Percentiles rank a stretch among this genome's conserved stretches.
Conservation (phyloP, 768 basidiomycete genomes). For the Crassisporium funariophilum region DNA sequence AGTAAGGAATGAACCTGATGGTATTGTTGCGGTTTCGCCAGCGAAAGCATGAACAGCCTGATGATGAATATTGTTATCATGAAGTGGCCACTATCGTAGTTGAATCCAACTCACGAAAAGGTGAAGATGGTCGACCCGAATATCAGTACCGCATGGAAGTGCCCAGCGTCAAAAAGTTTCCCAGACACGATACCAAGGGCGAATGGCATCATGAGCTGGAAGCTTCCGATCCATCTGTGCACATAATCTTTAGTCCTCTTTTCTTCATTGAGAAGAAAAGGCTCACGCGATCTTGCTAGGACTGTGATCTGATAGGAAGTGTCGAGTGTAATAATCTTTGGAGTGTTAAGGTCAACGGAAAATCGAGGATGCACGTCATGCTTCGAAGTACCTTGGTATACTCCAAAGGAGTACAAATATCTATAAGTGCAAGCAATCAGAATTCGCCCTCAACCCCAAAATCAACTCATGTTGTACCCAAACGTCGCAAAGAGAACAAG, state of each 20-base stretch:
- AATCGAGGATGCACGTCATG: neutral
- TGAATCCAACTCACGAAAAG: constrained; percentile 20
- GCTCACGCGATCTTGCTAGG: constrained; percentile 45
- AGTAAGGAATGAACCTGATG: no score
- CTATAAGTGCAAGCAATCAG: no score
- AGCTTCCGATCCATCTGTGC: constrained; percentile 52
- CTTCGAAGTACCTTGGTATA: constrained; percentile 30
- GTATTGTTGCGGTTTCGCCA: constrained; percentile 38
- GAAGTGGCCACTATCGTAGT: constrained; percentile 14
- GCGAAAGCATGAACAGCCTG: constrained; percentile 42
- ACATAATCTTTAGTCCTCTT: constrained; percentile 6
- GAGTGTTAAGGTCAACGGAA: constrained; percentile 31
- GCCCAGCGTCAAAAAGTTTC: constrained; percentile 45
- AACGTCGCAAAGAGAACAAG: constrained; percentile 42
- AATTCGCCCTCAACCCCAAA: no score
- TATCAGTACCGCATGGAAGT: constrained; percentile 34
- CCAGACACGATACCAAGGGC: constrained; percentile 40
- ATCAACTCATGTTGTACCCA: no score
- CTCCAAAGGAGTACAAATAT: constrained; percentile 27
- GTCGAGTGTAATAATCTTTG: constrained; percentile 44
- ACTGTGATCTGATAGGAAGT: constrained; percentile 34
- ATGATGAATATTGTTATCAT: constrained; percentile 22
- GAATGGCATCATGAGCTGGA: constrained; percentile 46
- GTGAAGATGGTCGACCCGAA: constrained; percentile 21
- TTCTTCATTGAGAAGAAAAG: neutral